Conservation (phyloP, 2,329 filamentous ascomycete genomes). For the Rasamsonia emersonii region DNA sequence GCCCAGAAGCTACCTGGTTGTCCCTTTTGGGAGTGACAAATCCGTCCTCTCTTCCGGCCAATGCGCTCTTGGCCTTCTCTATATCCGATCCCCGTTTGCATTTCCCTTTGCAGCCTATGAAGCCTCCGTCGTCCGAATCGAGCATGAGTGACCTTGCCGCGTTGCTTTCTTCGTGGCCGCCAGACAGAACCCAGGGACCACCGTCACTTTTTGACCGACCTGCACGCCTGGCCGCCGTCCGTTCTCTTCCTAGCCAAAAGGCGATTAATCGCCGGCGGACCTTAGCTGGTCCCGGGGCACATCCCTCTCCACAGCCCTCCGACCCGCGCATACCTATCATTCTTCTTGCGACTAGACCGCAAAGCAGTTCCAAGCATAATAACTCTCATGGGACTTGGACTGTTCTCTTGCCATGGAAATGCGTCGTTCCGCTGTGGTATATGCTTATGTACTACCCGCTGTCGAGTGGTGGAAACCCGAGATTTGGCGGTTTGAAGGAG, state of each 20-base stretch:
- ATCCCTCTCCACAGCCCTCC: constrained; percentile 46
- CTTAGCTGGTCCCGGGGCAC: constrained; percentile 52
- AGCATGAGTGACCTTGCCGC: constrained; percentile 44
- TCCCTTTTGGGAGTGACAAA: constrained; percentile 50
- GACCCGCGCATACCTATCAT: constrained; percentile 75
- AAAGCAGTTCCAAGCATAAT: constrained; percentile 25
- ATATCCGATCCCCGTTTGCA: constrained; percentile 71
- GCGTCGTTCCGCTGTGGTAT: constrained; percentile 77
- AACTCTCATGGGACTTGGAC: constrained; percentile 67
- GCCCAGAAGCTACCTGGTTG: constrained; percentile 32
- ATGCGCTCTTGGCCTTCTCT: constrained; percentile 63
- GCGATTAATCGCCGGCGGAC: constrained; percentile 69
- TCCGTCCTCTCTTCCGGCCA: constrained; percentile 59
- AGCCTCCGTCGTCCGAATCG: constrained; percentile 29
- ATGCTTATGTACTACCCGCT: constrained; percentile 74
- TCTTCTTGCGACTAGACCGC: constrained; percentile 53
- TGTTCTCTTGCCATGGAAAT: constrained; percentile 82
- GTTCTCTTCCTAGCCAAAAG: constrained; percentile 64
- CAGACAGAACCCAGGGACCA: constrained; percentile 44
- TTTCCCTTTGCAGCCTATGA: constrained; percentile 58
- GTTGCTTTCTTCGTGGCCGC: constrained; percentile 58
- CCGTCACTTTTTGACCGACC: constrained; percentile 60
- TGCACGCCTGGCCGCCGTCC: constrained; percentile 55
- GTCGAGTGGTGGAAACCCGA: constrained; percentile 68
- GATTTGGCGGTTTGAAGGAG: constrained; percentile 75